Percentiles rank a stretch among this genome's conserved stretches.
phyloP scores from a whole-genome alignment of 2,329 filamentous ascomycete genomes.

The Hirsutella thompsonii region DNA sequence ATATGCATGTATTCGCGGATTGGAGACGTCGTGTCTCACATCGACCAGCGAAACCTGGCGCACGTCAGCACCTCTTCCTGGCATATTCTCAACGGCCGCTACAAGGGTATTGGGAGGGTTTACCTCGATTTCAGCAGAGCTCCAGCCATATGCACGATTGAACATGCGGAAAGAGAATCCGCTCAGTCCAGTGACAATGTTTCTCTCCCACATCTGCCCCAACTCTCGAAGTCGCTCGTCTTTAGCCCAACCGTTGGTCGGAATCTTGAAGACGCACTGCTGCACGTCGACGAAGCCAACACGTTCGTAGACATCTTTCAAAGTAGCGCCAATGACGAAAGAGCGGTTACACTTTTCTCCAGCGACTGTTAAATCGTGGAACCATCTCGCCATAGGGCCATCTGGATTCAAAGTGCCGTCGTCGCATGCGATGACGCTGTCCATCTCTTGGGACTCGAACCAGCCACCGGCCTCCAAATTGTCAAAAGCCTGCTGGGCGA shows the following conservation, averaged over 20 bases:
- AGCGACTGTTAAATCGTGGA: constrained; percentile 25
- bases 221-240: constrained; percentile 28
- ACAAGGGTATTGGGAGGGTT: too few species aligned
- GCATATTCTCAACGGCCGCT: too few species aligned
- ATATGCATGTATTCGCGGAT: constrained; percentile 35
- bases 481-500: constrained; percentile 39
- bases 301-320: constrained; percentile 26
- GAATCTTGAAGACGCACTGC: constrained; percentile 38
- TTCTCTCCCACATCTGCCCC: constrained; percentile 31
- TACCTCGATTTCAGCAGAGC: constrained; percentile 35
- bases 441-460: constrained; percentile 39
- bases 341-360: constrained; percentile 23
- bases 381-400: constrained; percentile 25
- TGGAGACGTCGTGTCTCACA: constrained; percentile 32
- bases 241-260: constrained; percentile 40
- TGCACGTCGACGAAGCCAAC: constrained; percentile 43
- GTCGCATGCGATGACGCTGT: constrained; percentile 25
- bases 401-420: constrained; percentile 28
- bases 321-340: constrained; percentile 18
- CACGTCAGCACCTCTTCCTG: too few species aligned
- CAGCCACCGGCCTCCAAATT: constrained; percentile 38
- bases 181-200: constrained; percentile 28
- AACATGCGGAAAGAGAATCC: constrained; percentile 29
- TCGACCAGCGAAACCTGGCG: constrained; percentile 36
- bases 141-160: constrained; percentile 25